phyloP scores from a whole-genome alignment of 2,329 filamentous ascomycete species.

The Acarospora socialis region DNA sequence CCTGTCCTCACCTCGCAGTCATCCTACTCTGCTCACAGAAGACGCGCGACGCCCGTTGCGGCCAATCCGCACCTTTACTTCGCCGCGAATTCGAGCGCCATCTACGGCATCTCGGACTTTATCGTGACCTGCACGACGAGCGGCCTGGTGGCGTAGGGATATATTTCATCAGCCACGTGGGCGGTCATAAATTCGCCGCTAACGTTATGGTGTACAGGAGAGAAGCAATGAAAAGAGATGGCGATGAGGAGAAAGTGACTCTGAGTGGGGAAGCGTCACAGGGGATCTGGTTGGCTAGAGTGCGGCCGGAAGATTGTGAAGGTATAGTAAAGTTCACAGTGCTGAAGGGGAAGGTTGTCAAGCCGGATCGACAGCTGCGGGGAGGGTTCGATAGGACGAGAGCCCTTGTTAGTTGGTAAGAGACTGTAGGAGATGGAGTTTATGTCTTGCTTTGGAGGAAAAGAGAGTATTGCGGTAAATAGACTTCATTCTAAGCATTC shows the following conservation, averaged over 20 bases:
- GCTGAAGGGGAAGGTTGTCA: slow-evolving; percentile 84
- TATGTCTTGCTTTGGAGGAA: too few relatives aligned
- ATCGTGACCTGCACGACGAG: slow-evolving; percentile 76
- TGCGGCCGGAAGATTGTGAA: slow-evolving; percentile 80
- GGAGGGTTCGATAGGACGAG: slow-evolving; percentile 78
- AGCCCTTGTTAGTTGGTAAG: slow-evolving; percentile 75
- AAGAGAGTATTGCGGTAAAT: too few relatives aligned
- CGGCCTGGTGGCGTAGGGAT: slow-evolving; percentile 84
- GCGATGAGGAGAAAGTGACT: slow-evolving; percentile 22
- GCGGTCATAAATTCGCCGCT: slow-evolving; percentile 90
- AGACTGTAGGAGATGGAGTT: too few relatives aligned
- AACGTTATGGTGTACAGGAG: slow-evolving; percentile 86
- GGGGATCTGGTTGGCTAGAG: slow-evolving; percentile 82
- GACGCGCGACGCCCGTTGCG: slow-evolving; percentile 89
- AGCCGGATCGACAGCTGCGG: slow-evolving; percentile 70
- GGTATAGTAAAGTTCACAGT: slow-evolving; percentile 82
- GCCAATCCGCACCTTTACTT: slow-evolving; percentile 83
- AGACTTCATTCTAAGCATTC: too few relatives aligned
- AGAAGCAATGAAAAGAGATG: slow-evolving; percentile 21
- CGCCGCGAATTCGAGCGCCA: slow-evolving; percentile 79
- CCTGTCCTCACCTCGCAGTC: slow-evolving; percentile 69
- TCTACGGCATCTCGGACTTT: slow-evolving; percentile 68
- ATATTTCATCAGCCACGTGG: slow-evolving; percentile 92
- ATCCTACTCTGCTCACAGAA: slow-evolving; percentile 89
- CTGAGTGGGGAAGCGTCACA: slow-evolving; percentile 64